These are phyloP conservation scores for Plantago elongata DNA, from an alignment of 257 asterid species.

Conservation along the genomic window DNA sequence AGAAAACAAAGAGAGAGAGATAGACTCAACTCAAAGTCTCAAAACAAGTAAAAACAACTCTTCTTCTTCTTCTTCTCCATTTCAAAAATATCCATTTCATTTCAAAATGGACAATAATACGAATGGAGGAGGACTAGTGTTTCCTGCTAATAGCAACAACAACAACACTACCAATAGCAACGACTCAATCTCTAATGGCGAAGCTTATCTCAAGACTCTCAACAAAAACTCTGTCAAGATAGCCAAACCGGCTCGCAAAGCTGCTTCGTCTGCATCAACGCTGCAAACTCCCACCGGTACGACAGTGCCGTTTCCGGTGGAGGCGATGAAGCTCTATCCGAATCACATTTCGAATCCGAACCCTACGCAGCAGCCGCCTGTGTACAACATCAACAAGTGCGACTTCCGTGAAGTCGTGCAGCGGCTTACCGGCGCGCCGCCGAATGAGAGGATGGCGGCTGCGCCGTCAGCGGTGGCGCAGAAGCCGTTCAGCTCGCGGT, in stretches of 20 bases:
- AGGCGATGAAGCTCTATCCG: slow-evolving; percentile 13
- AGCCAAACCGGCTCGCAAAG: slow-evolving; percentile 33
- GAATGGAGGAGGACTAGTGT: too few relatives aligned
- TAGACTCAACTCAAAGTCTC: slow-evolving; percentile 23
- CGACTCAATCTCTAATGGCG: slow-evolving; percentile 13
- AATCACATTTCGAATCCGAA: not conserved
- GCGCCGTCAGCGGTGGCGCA: slow-evolving; percentile 56
- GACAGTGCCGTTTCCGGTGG: too few relatives aligned
- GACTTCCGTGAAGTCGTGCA: slow-evolving; percentile 89
- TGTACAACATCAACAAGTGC: slow-evolving; percentile 72
- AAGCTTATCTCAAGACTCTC: slow-evolving; percentile 28
- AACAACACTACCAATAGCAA: slow-evolving; percentile 12
- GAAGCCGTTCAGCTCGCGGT: slow-evolving; percentile 61
- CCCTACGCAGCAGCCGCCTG: slow-evolving; percentile 73
- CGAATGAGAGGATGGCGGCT: slow-evolving; percentile 49
- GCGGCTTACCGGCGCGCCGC: slow-evolving; percentile 84
- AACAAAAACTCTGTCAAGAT: slow-evolving; percentile 35
- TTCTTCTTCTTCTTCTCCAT: slow-evolving; percentile 16
- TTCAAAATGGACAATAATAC: not conserved
- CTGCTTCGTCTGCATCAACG: too few relatives aligned
- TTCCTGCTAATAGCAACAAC: not conserved
- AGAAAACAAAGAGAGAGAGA: slow-evolving; percentile 24
- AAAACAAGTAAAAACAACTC: too few relatives aligned
- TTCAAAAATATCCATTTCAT: too few relatives aligned
- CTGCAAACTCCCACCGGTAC: too few relatives aligned